Percentiles rank a stretch among this genome's conserved stretches.
Conservation (phyloP, 1,139 yeast genomes). For the Candida sojae region DNA sequence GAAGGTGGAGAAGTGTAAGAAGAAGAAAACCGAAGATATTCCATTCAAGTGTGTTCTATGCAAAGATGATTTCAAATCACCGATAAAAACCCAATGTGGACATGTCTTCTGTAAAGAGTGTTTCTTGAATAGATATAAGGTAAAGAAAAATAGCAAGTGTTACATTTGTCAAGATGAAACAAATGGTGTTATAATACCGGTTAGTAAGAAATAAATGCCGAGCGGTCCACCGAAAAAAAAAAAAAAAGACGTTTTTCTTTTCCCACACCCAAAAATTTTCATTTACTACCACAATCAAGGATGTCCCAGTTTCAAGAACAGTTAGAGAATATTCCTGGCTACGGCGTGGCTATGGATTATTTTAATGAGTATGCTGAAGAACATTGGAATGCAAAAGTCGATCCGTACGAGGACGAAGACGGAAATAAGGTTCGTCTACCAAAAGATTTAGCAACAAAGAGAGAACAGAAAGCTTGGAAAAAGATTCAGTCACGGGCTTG, state of each 20-base stretch:
- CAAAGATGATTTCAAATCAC: slow-evolving; percentile 53
- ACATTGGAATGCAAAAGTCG: slow-evolving; percentile 54
- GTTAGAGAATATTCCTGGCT: slow-evolving; percentile 60
- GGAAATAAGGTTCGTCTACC: slow-evolving; percentile 64
- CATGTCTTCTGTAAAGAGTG: slow-evolving; percentile 72
- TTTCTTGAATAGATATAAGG: slow-evolving; percentile 52
- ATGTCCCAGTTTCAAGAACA: slow-evolving; percentile 36
- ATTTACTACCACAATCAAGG: neutral
- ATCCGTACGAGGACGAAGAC: slow-evolving; percentile 68
- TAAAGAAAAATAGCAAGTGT: slow-evolving; percentile 45
- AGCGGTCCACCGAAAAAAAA: neutral
- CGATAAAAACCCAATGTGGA: slow-evolving; percentile 63
- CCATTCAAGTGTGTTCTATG: slow-evolving; percentile 73
- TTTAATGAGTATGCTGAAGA: slow-evolving; percentile 70
- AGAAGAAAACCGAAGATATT: slow-evolving; percentile 25
- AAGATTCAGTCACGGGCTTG: slow-evolving; percentile 75
- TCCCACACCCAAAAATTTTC: neutral
- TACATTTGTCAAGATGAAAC: slow-evolving; percentile 61
- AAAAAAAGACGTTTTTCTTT: neutral
- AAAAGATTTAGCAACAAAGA: slow-evolving; percentile 50
- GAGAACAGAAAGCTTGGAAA: slow-evolving; percentile 72
- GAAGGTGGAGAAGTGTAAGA: slow-evolving; percentile 43
- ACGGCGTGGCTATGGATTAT: slow-evolving; percentile 50
- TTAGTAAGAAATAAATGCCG: neutral
- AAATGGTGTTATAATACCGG: slow-evolving; percentile 46